A percentile compares a stretch with the other conserved stretches of the same genome.
phyloP scores from a whole-genome alignment of 2,329 filamentous ascomycete genomes.

The Talaromyces pinophilus region DNA sequence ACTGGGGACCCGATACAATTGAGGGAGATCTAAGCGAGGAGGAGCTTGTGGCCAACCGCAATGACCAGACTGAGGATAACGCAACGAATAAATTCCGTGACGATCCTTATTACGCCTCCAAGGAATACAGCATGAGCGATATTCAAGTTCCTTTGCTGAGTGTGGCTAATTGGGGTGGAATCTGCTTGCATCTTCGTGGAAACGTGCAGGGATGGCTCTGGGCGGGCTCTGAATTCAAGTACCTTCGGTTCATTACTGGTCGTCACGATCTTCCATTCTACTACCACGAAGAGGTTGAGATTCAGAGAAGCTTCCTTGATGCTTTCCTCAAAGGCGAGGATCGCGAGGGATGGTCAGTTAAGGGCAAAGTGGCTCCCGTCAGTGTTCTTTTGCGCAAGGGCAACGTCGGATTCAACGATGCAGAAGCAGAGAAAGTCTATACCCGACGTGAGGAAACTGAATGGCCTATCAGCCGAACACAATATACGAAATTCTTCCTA shows the following conservation, averaged over 20 bases:
- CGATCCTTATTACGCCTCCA: slow-evolving; percentile 64
- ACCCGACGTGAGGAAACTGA: slow-evolving; percentile 58
- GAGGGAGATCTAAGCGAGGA: slow-evolving; percentile 43
- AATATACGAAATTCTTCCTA: slow-evolving; percentile 64
- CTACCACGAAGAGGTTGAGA: slow-evolving; percentile 66
- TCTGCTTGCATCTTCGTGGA: slow-evolving; percentile 67
- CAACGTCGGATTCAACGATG: slow-evolving; percentile 66
- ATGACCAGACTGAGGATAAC: slow-evolving; percentile 50
- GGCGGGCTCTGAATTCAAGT: slow-evolving; percentile 68
- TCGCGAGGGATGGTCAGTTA: slow-evolving; percentile 41
- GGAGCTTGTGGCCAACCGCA: slow-evolving; percentile 40
- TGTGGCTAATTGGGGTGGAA: slow-evolving; percentile 72
- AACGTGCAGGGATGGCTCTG: slow-evolving; percentile 67
- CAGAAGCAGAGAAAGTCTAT: slow-evolving; percentile 60
- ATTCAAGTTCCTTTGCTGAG: slow-evolving; percentile 67
- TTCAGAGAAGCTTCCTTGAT: slow-evolving; percentile 68
- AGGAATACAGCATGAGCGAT: slow-evolving; percentile 65
- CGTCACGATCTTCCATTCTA: slow-evolving; percentile 73
- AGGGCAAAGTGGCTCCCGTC: slow-evolving; percentile 61
- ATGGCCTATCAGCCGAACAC: slow-evolving; percentile 68
- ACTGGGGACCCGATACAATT: slow-evolving; percentile 54
- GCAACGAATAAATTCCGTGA: slow-evolving; percentile 60
- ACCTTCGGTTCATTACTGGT: slow-evolving; percentile 68
- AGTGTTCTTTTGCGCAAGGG: slow-evolving; percentile 65
- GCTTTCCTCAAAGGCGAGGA: slow-evolving; percentile 71